These are phyloP conservation scores for Schizonepeta tenuifolia DNA, from an alignment of 257 asterid genomes.

Conservation along the genomic window DNA sequence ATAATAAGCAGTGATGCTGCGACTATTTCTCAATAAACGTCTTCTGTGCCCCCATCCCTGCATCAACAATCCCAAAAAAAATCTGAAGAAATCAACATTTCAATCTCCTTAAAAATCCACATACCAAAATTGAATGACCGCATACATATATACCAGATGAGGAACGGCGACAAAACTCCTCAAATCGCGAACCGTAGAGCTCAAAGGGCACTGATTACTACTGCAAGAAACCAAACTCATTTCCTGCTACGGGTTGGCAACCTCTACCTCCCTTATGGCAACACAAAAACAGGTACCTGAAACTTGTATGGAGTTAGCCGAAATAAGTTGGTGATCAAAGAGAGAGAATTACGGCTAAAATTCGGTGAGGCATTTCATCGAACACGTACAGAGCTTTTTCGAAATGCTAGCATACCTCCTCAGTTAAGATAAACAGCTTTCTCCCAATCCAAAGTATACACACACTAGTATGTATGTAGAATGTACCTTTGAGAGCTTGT, in stretches of 20 bases:
- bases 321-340: neutral
- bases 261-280: slow-evolving; percentile 10
- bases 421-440: neutral
- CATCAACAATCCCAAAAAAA: slow-evolving; percentile 33
- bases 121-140: neutral
- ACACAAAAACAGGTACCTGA: slow-evolving; percentile 38
- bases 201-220: slow-evolving; percentile 35
- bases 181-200: slow-evolving; percentile 35
- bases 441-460: neutral
- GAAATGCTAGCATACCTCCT: slow-evolving; percentile 38
- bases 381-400: slow-evolving; percentile 6
- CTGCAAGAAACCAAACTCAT: slow-evolving; percentile 54
- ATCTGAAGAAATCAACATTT: slow-evolving; percentile 14
- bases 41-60: slow-evolving; percentile 55
- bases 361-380: slow-evolving; percentile 34
- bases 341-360: neutral
- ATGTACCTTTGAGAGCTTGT: neutral
- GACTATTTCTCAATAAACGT: slow-evolving; percentile 17
- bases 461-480: too few species aligned
- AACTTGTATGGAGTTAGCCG: neutral
- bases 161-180: slow-evolving; percentile 27
- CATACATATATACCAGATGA: slow-evolving; percentile 35
- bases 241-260: slow-evolving; percentile 27
- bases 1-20: slow-evolving; percentile 61
- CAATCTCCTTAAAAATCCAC: neutral